Evolutionary conservation across 495 filamentous ascomycete species (phyloP), one percentile per base, ranked within the genome.

Genomic region (Penicillium silybi): DNA sequence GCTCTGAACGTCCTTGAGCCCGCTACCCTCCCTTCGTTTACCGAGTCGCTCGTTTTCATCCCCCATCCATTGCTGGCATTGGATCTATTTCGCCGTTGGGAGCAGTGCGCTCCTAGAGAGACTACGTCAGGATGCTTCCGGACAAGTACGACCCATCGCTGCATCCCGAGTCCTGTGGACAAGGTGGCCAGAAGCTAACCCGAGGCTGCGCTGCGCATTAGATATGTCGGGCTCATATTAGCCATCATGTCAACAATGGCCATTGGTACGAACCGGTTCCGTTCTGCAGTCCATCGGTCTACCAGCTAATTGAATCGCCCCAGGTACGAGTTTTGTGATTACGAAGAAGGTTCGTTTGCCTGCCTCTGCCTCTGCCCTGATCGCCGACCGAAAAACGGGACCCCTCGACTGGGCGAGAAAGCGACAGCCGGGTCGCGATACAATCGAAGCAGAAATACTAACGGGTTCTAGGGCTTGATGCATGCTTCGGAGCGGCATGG

Each of bases 171-270:
- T 23, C n/a, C n/a, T 46, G 41, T 32, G 44, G 48, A 44, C 53
- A 53, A 48, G 35, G 22, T 56, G 46, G 48, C 39, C 39, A 47
- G 42, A 48, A 38, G 42, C 69, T 80, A 61, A 82, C 65, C 43
- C 44, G 50, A 47, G 35, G 49, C 72, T 72, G 60, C 60, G 41
- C 40, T 29, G 27, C 32, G 38, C 23, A 54, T 43, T 41, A 96
- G 90, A 80, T 96, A 96, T 67, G 82, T 96, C 65, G 92, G 91
- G 59, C 77, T 96, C 63, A 80, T 85, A 51, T 71, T 98, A 72
- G 93, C 93, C 78, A 86, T 98, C 63, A 77, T 84, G 22, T 95
- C 90, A 35, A 95, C 91, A 64, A 80, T 97, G 77, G 92, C 90
- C 52, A 97, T 97, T 68, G 92, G 92, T 86, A 85, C 57, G 86